Evolutionary conservation across 2,329 filamentous ascomycete species (phyloP), one percentile per base, ranked within the genome.

Genomic region (Clarireedia homoeocarpa): DNA sequence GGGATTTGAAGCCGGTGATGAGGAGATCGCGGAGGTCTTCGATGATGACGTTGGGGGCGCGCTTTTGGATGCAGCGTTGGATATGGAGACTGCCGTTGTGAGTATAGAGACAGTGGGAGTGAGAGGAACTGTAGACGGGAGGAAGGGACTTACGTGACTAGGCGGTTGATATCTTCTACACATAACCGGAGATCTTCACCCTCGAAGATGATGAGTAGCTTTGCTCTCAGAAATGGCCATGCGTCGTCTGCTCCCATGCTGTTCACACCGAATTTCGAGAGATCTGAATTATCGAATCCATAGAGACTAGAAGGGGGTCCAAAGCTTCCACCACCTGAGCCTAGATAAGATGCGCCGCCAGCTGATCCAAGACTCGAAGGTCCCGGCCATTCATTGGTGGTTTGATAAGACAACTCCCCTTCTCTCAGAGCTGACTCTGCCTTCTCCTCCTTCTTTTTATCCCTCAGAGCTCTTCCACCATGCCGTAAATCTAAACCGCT

Each of bases 101-200:
- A 53, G 24, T 20, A 24, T 6, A 3, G 20, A 34, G 30, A 34
- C 5, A 12, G 30, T 34, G 3, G 10, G 3, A 34, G 1, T 34
- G 27, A 27, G 20, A 24, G 12, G 5, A 46, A 27, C 4, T 39
- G 12, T 15, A 12, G 7, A 26, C 20, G 15, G 27, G 14, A 5
- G 15, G 20, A 40, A 12, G 34, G 38, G 47, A 69, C 70, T 60
- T 65, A 72, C 60, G 79, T 80, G n/a, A 92, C 88, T 1, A 92
- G 78, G 17, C 84, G 78, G 66, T 95, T 95, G 66, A 94, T 85
- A 65, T 92, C 88, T 69, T 95, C 89, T 5, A 94, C 82, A 0
- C 89, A 88, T n/a, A 89, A 76, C 38, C 87, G 80, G 17, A 91
- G 73, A 61, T 91, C 88, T 66, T 92, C 89, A 30, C 87, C 88